phyloP scores from a whole-genome alignment of 495 filamentous ascomycete genomes.

The Symbiotaphrina buchneri region DNA sequence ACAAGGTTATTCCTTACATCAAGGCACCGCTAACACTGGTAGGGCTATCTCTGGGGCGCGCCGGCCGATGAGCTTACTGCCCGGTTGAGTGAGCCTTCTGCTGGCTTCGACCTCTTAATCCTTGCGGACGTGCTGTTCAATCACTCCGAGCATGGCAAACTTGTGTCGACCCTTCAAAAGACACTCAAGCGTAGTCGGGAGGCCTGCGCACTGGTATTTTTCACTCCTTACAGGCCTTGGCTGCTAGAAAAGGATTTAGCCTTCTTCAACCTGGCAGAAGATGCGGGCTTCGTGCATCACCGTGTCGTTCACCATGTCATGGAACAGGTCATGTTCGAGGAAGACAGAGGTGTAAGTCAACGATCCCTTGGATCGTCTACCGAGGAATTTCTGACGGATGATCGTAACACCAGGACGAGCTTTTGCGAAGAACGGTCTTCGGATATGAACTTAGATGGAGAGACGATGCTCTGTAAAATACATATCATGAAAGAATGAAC shows the following conservation, averaged over 20 bases:
- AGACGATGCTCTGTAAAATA: too few relatives aligned
- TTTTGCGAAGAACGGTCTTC: constrained; percentile 4
- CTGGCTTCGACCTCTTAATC: constrained; percentile 56
- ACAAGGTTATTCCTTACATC: constrained; percentile 8
- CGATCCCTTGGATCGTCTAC: neutral
- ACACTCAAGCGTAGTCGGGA: constrained; percentile 30
- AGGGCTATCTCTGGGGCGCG: constrained; percentile 68
- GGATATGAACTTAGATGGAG: constrained; percentile 3
- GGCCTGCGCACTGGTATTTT: constrained; percentile 62
- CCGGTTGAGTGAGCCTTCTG: neutral
- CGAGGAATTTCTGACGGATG: neutral
- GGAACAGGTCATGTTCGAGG: constrained; percentile 70
- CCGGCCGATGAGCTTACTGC: constrained; percentile 12
- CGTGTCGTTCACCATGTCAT: constrained; percentile 63
- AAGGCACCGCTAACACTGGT: constrained; percentile 13
- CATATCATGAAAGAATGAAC: too few relatives aligned
- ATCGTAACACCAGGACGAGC: constrained; percentile 16
- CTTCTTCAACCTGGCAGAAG: constrained; percentile 58
- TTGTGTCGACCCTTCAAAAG: constrained; percentile 42
- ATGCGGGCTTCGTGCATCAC: constrained; percentile 44
- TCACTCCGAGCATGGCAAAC: constrained; percentile 58
- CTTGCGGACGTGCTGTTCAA: constrained; percentile 80
- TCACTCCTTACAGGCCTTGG: constrained; percentile 87
- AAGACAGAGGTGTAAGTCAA: constrained; percentile 47
- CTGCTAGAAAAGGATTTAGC: constrained; percentile 57